A percentile compares a stretch with the other conserved stretches of the same genome.
phyloP scores from a whole-genome alignment of 2,329 filamentous ascomycete species.

The Trichoderma hamatum region DNA sequence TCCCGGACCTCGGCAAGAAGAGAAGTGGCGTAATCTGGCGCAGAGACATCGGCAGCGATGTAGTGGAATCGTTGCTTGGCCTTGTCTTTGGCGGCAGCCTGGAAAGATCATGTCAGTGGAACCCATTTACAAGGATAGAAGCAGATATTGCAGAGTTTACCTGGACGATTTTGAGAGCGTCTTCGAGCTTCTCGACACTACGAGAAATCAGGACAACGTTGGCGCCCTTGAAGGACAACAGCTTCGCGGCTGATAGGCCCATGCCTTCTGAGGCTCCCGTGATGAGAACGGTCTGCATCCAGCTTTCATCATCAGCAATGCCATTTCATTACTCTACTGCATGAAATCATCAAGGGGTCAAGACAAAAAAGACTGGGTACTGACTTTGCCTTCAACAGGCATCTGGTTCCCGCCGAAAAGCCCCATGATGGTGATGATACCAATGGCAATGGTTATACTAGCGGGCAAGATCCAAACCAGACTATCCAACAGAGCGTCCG shows the following conservation, averaged over 20 bases:
- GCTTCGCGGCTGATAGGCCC: slow-evolving; percentile 73
- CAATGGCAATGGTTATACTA: slow-evolving; percentile 42
- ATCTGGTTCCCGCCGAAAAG: slow-evolving; percentile 74
- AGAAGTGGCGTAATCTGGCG: slow-evolving; percentile 67
- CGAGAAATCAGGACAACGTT: slow-evolving; percentile 85
- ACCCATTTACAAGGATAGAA: neutral
- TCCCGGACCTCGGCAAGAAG: slow-evolving; percentile 71
- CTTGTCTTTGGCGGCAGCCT: slow-evolving; percentile 68
- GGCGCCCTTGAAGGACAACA: slow-evolving; percentile 81
- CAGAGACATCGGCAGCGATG: slow-evolving; percentile 80
- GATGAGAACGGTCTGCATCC: slow-evolving; percentile 74
- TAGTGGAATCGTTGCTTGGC: slow-evolving; percentile 76
- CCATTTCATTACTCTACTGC: neutral
- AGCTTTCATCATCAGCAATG: neutral
- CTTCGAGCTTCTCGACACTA: slow-evolving; percentile 72
- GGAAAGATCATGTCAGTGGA: slow-evolving; percentile 10
- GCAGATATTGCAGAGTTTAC: slow-evolving; percentile 44
- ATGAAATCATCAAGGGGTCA: neutral
- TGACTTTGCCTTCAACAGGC: slow-evolving; percentile 80
- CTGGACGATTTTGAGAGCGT: slow-evolving; percentile 66
- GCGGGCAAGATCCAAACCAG: slow-evolving; percentile 35
- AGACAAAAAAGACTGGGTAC: slow-evolving; percentile 29
- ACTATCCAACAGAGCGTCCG: slow-evolving; percentile 23
- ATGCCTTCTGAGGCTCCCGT: slow-evolving; percentile 94
- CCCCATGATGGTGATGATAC: slow-evolving; percentile 59